Evolutionary conservation across 495 filamentous ascomycete species (phyloP), one percentile per base, ranked within the genome.

Genomic region (Neurospora sp.): DNA sequence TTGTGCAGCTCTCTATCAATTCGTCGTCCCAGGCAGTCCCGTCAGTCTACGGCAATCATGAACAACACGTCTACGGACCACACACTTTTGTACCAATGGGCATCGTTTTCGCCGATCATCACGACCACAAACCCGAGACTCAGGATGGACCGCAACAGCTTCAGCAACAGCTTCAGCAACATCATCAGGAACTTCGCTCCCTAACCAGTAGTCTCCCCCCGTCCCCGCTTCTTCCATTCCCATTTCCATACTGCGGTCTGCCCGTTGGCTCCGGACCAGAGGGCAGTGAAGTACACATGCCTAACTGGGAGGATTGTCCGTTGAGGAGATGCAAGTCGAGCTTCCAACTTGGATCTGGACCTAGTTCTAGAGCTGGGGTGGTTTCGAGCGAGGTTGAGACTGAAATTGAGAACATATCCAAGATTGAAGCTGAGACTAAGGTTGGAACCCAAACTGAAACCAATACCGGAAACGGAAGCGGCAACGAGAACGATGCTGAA

Each of bases 201-300:
- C 24, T 66, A 19, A 66, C 54, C 54, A 66, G 21, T 59, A 59
- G 24, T 28, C 21, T 13, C 1, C 21, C 48, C 21, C 10, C 54
- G 2, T 15, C 54, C 15, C 24, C 54, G 28, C 13, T 34, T 66
- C 24, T 34, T 31, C 28, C 54, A 36, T 66, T 66, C 9, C 15
- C 48, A 36, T n/a, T 78, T 24, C 45, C 45, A 5, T 54, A 28
- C 39, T 77, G 74, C 31, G 84, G 82, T 1, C 73, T 85, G 0
- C 84, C 84, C 19, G 75, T 85, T 3, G 84, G 84, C 24, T 83
- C 83, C 13, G 84, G 84, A 0, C 82, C 84, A 11, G 84, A 85
- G 59, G 79, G 79, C 43, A 21, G 19, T 19, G 70, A 54, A 36
- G 38, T 54, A 0, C 79, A 81, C 70, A 72, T 79, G 72, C 75